These are phyloP conservation scores for Monilinia fructicola DNA, from an alignment of 2,329 filamentous ascomycete genomes.

Conservation along the genomic window DNA sequence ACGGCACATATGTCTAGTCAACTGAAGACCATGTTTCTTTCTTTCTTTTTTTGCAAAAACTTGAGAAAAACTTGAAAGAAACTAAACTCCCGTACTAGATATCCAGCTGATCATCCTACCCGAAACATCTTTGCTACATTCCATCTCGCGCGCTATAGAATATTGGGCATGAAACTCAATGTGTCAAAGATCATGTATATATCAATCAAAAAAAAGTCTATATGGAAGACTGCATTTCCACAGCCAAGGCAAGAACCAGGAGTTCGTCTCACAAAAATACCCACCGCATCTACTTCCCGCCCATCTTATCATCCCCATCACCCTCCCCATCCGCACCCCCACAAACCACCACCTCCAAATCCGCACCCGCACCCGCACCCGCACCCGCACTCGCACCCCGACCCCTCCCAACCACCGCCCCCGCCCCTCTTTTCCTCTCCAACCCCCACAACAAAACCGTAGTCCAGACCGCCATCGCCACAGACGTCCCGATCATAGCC, in stretches of 20 bases:
- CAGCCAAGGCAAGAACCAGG: rapidly evolving
- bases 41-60: too few species aligned
- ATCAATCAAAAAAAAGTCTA: too few species aligned
- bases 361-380: neutral
- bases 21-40: neutral
- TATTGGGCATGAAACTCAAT: too few species aligned
- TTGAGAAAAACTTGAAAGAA: too few species aligned
- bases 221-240: too few species aligned
- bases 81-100: too few species aligned
- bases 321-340: too few species aligned
- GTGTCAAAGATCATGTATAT: too few species aligned
- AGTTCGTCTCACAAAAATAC: neutral
- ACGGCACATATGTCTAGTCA: neutral
- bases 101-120: too few species aligned
- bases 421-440: slow-evolving; percentile 37
- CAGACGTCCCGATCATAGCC: slow-evolving; percentile 66
- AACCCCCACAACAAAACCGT: slow-evolving; percentile 51
- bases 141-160: too few species aligned
- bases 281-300: neutral
- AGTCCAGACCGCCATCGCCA: slow-evolving; percentile 61
- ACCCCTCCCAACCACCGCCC: neutral
- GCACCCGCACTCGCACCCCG: neutral
- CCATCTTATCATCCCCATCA: neutral
- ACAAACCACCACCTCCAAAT: neutral
- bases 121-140: too few species aligned